A percentile compares a stretch with the other conserved stretches of the same genome.
Evolutionary conservation across 2,329 filamentous ascomycete genomes (phyloP).

Genomic region (Penicillium sp.): DNA sequence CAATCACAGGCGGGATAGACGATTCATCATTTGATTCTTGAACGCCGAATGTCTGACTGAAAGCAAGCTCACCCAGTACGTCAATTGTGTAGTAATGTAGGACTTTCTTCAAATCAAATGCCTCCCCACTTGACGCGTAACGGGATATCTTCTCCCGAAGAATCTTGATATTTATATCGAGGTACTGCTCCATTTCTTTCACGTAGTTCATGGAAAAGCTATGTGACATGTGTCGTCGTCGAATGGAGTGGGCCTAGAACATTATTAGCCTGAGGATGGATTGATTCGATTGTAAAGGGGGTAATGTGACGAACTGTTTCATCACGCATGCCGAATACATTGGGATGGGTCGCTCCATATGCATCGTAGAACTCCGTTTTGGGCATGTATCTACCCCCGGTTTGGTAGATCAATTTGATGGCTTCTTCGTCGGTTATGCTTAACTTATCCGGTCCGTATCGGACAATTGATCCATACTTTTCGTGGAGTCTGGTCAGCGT

Average conservation of each 20-base stretch:
- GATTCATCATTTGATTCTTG: conserved; percentile 33
- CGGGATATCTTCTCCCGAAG: conserved; percentile 27
- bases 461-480: conserved; percentile 31
- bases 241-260: conserved; percentile 8
- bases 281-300: neutral
- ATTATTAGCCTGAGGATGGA: neutral
- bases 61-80: conserved; percentile 24
- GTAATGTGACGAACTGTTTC: conserved; percentile 17
- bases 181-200: conserved; percentile 41
- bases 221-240: conserved; percentile 33
- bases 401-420: conserved; percentile 35
- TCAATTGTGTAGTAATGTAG: conserved; percentile 29
- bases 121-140: conserved; percentile 10
- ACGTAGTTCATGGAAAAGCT: conserved; percentile 38
- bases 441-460: conserved; percentile 37
- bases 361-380: conserved; percentile 44
- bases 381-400: conserved; percentile 30
- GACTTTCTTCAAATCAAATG: conserved; percentile 37
- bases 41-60: conserved; percentile 37
- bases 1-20: conserved; percentile 36
- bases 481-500: conserved; percentile 30
- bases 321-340: conserved; percentile 41
- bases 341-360: conserved; percentile 35
- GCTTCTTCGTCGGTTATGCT: conserved; percentile 34
- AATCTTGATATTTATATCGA: conserved; percentile 37